phyloP scores from a whole-genome alignment of 345 rosid species.

The Brassica nigra region DNA sequence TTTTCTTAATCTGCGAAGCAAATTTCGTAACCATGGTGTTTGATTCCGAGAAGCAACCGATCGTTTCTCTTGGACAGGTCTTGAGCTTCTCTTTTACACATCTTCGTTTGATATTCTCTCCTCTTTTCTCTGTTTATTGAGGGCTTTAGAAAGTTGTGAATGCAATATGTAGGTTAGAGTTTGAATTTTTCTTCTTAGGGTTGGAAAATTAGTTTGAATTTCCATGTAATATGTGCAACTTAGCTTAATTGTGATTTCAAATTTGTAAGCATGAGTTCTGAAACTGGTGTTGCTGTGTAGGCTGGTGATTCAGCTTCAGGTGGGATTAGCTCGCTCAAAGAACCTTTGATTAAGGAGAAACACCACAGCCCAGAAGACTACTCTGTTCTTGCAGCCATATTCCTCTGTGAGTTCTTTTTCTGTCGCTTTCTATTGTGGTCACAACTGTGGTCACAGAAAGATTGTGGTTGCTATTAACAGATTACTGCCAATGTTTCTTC shows the following conservation, averaged over 20 bases:
- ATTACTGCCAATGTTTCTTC: background rate
- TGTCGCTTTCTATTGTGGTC: slow-evolving; percentile 7
- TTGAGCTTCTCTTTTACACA: background rate
- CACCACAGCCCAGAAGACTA: slow-evolving; percentile 54
- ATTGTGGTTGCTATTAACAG: background rate
- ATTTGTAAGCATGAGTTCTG: slow-evolving; percentile 8
- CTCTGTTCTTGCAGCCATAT: slow-evolving; percentile 59
- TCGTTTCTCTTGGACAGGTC: slow-evolving; percentile 55
- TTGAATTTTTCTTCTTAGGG: too few relatives aligned
- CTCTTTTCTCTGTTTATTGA: slow-evolving; percentile 11
- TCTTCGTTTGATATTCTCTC: background rate
- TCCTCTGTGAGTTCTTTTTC: slow-evolving; percentile 64
- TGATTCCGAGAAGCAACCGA: slow-evolving; percentile 51
- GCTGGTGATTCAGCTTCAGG: slow-evolving; percentile 60
- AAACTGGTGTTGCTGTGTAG: slow-evolving; percentile 34
- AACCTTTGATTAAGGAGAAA: slow-evolving; percentile 60
- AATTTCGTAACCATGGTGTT: slow-evolving; percentile 45
- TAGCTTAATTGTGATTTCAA: background rate
- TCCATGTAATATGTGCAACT: slow-evolving; percentile 9
- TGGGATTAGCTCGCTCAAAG: slow-evolving; percentile 58
- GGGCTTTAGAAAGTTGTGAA: background rate
- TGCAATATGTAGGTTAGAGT: background rate
- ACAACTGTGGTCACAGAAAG: slow-evolving; percentile 2
- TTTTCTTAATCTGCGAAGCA: too few relatives aligned
- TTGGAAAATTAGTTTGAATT: background rate